Percentiles rank a stretch among this genome's conserved stretches.
Evolutionary conservation across 176 grass and related monocot species (phyloP).

Genomic region (Zoysia japonica): DNA sequence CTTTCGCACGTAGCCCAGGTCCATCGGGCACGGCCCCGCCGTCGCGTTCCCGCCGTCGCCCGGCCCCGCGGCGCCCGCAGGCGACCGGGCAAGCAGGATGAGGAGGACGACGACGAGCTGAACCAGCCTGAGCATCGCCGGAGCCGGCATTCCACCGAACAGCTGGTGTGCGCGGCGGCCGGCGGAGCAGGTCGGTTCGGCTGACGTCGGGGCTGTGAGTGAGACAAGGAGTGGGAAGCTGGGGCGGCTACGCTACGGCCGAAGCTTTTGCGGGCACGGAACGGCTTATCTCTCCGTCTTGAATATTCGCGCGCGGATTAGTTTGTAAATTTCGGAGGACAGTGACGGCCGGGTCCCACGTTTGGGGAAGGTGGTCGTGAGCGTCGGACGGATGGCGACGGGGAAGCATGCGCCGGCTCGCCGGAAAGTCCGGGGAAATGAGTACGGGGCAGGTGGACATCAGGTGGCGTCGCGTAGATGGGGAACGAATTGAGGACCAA

Average conservation of each 20-base stretch:
- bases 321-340: no score
- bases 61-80: neutral
- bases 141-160: slow-evolving; percentile 40
- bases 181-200: neutral
- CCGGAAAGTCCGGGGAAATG: slow-evolving; percentile 24
- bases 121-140: neutral
- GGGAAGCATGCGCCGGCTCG: neutral
- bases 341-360: slow-evolving; percentile 13
- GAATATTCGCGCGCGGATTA: neutral
- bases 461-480: neutral
- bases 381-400: slow-evolving; percentile 10
- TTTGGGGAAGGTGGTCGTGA: neutral
- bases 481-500: no score
- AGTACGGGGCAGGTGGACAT: neutral
- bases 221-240: slow-evolving; percentile 28
- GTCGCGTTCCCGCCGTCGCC: slow-evolving; percentile 24
- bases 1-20: slow-evolving; percentile 62
- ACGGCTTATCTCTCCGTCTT: neutral
- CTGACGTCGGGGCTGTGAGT: neutral
- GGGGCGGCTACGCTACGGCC: neutral
- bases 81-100: slow-evolving; percentile 6
- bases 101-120: neutral
- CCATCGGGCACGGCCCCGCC: slow-evolving; percentile 53
- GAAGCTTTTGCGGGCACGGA: slow-evolving; percentile 30
- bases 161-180: slow-evolving; percentile 13